Conservation (phyloP, 345 rosid species). For the Citropsis articulata region DNA sequence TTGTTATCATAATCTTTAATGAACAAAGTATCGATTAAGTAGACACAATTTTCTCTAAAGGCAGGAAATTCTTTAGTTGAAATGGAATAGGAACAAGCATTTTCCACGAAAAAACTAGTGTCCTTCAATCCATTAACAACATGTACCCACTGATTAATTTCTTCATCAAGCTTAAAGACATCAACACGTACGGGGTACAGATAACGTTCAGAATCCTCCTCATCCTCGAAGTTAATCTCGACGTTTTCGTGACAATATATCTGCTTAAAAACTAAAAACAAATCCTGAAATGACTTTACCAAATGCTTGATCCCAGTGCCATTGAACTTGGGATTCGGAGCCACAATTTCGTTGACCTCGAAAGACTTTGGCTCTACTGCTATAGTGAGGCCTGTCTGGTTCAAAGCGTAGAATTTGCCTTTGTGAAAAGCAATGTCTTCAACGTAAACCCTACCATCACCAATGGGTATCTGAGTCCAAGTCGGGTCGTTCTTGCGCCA, state of each 20-base stretch:
- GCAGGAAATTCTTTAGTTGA: neutral
- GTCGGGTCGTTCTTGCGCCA: neutral
- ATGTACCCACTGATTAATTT: neutral
- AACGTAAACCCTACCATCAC: neutral
- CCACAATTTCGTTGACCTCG: neutral
- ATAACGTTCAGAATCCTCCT: neutral
- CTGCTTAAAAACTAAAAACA: constrained; percentile 2
- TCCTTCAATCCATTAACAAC: neutral
- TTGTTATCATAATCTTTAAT: neutral
- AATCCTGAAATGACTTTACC: neutral
- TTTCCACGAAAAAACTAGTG: neutral
- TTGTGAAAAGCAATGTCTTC: constrained; percentile 3
- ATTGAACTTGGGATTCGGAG: neutral
- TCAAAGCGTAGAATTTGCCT: neutral
- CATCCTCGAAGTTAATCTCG: neutral
- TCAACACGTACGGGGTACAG: neutral
- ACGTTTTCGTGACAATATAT: neutral
- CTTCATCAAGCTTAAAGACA: constrained; percentile 3
- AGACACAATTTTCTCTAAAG: neutral
- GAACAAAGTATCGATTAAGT: neutral
- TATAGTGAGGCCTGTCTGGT: neutral
- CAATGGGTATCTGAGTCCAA: neutral
- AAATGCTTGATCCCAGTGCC: neutral
- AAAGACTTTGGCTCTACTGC: neutral
- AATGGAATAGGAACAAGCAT: constrained; percentile 1